Evolutionary conservation across 441 rosid genomes (phyloP), one percentile per base, ranked within the genome.

Genomic region (Rhodomyrtus psidioides): DNA sequence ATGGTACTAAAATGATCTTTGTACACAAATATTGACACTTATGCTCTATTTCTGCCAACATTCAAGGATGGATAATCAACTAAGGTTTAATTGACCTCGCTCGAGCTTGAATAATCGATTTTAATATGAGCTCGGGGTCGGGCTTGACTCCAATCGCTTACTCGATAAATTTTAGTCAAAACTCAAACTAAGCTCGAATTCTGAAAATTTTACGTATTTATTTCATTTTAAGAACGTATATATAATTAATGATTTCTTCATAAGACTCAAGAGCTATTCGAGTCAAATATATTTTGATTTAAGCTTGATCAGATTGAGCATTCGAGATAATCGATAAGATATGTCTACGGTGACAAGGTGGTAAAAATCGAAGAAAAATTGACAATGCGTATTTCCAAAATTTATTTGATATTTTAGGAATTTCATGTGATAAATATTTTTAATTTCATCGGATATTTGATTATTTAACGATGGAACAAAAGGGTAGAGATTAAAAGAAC

Each of bases 231-330:
- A 19, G 5, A 34, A 42, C 1, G 0, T 4, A 5, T 62, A 30
- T 19, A 34, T 5, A 34, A 10, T 9, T 70, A 9, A 34, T 2
- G 9, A 17, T 62, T 65, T 1, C 13, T 2, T 17, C 26, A 34
- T 34, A 34, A 1, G 1, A 4, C 49, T 70, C 6, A 0, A 0
- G 16, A 34, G n/a, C 1, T 21, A 2, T 6, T 70, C 0, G 51
- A 70, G 27, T 6, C 0, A 10, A 12, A 1, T 2, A 39, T 10
- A 39, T 34, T 21, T 1, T 0, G 1, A 70, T 39, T 21, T 39
- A 46, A 70, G 8, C 1, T 21, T 5, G 8, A 39, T 4, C 2
- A 10, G 8, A 34, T 21, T 65, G 2, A 65, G 7, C 3, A 34
- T 19, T 10, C 1, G 2, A 34, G 26, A 13, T 65, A 34, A 4